Conservation (phyloP, 2,329 filamentous ascomycete species). For the Didymellaceae sp. region DNA sequence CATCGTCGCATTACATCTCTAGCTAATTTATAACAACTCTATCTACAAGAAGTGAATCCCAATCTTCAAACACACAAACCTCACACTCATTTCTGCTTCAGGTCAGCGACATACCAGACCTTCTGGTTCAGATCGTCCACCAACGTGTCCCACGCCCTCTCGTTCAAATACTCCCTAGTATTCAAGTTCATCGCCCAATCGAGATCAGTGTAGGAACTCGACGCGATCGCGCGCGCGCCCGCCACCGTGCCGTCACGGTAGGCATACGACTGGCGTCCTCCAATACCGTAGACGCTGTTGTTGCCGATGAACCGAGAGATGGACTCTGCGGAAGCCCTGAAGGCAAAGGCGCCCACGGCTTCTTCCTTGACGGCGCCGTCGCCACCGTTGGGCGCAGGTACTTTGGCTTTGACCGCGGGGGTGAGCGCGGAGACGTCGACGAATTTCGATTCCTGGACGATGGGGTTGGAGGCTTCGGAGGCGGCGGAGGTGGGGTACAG, state of each 20-base stretch:
- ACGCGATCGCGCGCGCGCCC: constrained; percentile 14
- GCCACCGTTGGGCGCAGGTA: constrained; percentile 19
- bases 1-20: too few relatives aligned
- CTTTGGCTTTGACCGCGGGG: constrained; percentile 5
- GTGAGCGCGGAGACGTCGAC: constrained; percentile 5
- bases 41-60: too few relatives aligned
- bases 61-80: too few relatives aligned
- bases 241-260: constrained; percentile 10
- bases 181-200: constrained; percentile 18
- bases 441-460: constrained; percentile 21
- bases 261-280: constrained; percentile 1
- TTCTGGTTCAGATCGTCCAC: background rate
- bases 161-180: constrained; percentile 12
- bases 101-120: too few relatives aligned
- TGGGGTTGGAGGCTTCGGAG: constrained; percentile 13
- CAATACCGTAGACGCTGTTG: constrained; percentile 2
- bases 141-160: constrained; percentile 4
- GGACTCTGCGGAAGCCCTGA: constrained; percentile 25
- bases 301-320: constrained; percentile 24
- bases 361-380: constrained; percentile 28
- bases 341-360: constrained; percentile 21
- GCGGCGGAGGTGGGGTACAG: constrained; percentile 15
- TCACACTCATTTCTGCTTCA: too few relatives aligned
- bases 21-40: too few relatives aligned
- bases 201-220: constrained; percentile 1